Evolutionary conservation across 2,329 filamentous ascomycete species (phyloP).

Genomic region (Ophiostoma sp.): DNA sequence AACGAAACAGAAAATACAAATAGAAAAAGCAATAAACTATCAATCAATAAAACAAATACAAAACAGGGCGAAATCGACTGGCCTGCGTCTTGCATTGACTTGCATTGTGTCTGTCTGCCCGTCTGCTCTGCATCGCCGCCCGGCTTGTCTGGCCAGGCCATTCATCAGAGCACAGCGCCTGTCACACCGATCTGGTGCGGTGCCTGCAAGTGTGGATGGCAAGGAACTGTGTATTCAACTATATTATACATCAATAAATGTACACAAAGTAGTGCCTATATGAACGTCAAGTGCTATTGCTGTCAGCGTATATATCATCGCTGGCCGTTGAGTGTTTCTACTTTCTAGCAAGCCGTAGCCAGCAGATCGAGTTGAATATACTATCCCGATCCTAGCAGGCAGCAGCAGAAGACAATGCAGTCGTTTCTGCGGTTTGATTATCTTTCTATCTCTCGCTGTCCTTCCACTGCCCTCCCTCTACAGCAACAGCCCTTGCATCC

Average conservation of each 20-base stretch:
- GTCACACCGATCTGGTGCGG: constrained; percentile 15
- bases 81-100: constrained; percentile 9
- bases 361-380: too few species aligned
- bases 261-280: too few species aligned
- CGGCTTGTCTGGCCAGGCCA: neutral
- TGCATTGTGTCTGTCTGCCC: neutral
- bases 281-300: too few species aligned
- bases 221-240: neutral
- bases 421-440: neutral
- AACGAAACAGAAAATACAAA: neutral
- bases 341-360: too few species aligned
- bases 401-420: neutral
- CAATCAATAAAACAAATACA: neutral
- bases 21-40: neutral
- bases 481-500: neutral
- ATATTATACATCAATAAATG: too few species aligned
- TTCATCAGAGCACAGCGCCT: neutral
- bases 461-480: neutral
- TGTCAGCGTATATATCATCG: too few species aligned
- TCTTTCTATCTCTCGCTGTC: neutral
- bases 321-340: too few species aligned
- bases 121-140: neutral
- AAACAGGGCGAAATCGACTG: constrained; percentile 14
- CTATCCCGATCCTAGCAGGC: neutral
- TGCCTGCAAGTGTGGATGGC: neutral